These are phyloP conservation scores for Wickerhamomyces sp. DNA, from an alignment of 1,139 yeast genomes.

Conservation along the genomic window DNA sequence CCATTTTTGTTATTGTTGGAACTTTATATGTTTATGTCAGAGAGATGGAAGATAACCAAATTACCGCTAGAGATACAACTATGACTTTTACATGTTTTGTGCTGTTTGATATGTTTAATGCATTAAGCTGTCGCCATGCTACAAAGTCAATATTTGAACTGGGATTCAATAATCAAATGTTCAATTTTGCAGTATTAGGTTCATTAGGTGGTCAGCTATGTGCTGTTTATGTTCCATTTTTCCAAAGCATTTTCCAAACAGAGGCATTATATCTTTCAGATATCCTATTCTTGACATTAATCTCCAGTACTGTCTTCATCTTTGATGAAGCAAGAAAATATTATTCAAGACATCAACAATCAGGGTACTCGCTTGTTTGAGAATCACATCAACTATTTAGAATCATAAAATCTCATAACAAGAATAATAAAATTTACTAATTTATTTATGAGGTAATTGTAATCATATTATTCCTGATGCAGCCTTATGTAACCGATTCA, in stretches of 20 bases:
- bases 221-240: slow-evolving; percentile 89
- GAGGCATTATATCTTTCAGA: slow-evolving; percentile 77
- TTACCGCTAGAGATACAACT: slow-evolving; percentile 95
- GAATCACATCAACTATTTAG: not conserved
- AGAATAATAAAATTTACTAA: too few relatives aligned
- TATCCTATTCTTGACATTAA: slow-evolving; percentile 50
- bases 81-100: slow-evolving; percentile 98
- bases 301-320: slow-evolving; percentile 79
- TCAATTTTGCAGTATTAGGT: slow-evolving; percentile 88
- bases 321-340: slow-evolving; percentile 81
- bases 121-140: slow-evolving; percentile 84
- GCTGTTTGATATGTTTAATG: slow-evolving; percentile 92
- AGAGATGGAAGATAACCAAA: slow-evolving; percentile 75
- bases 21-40: slow-evolving; percentile 79
- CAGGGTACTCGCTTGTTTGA: slow-evolving; percentile 19
- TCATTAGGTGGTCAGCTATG: slow-evolving; percentile 88
- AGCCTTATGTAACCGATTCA: slow-evolving; percentile 88
- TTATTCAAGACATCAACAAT: slow-evolving; percentile 16
- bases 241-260: slow-evolving; percentile 89
- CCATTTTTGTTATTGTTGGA: slow-evolving; percentile 68
- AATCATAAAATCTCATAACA: not conserved
- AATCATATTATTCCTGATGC: slow-evolving; percentile 45
- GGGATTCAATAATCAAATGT: slow-evolving; percentile 83
- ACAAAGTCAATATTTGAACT: slow-evolving; percentile 76
- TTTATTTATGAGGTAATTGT: not conserved